Conservation (phyloP, 2,329 filamentous ascomycete genomes). For the Phialophora macrospora region DNA sequence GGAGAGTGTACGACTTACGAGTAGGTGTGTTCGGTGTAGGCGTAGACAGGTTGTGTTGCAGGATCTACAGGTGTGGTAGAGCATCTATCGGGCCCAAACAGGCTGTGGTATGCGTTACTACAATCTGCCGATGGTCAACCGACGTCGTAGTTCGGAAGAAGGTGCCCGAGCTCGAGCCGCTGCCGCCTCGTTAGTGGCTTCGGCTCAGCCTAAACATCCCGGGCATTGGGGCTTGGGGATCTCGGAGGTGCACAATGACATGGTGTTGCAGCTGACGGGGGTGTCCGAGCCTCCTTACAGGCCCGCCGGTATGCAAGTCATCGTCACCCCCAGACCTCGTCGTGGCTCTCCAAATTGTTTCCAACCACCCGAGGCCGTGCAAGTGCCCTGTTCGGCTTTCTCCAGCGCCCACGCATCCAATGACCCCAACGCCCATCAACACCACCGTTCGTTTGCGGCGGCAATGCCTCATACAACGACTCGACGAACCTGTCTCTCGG, state of each 20-base stretch:
- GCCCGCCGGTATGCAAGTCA: conserved; percentile 16
- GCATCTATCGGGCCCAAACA: not conserved
- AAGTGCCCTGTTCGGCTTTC: not conserved
- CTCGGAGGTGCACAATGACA: conserved; percentile 19
- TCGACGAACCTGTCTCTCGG: not conserved
- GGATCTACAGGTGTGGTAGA: not conserved
- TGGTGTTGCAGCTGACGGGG: not conserved
- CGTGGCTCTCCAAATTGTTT: conserved; percentile 10
- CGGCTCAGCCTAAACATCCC: not conserved
- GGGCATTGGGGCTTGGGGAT: not conserved
- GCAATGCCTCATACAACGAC: not conserved
- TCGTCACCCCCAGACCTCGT: conserved; percentile 9
- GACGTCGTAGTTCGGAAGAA: not conserved
- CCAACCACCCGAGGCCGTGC: conserved; percentile 11
- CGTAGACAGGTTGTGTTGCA: not conserved
- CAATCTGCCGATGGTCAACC: not conserved
- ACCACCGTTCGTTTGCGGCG: not conserved
- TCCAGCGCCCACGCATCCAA: conserved; percentile 7
- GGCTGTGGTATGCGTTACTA: not conserved
- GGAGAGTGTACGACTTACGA: not conserved
- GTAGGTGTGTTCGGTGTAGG: not conserved
- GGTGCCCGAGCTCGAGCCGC: not conserved
- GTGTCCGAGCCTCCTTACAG: not conserved
- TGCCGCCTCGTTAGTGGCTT: not conserved
- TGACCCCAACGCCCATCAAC: not conserved